Evolutionary conservation across 2,329 filamentous ascomycete genomes (phyloP).

Genomic region (Neocucurbitaria cava): DNA sequence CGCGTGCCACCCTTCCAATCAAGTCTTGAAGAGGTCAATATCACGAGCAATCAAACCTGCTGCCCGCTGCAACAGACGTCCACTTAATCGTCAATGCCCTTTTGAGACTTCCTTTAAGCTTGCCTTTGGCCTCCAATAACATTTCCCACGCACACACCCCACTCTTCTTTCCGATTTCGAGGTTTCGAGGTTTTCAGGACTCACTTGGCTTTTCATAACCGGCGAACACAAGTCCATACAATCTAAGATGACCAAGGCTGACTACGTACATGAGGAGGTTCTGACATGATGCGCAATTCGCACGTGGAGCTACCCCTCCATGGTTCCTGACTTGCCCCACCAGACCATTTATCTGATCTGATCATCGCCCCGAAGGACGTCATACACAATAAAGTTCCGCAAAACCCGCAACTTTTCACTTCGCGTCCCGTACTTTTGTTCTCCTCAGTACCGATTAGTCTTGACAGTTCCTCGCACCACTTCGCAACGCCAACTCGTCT

Average conservation of each 20-base stretch:
- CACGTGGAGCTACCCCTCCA: conserved; percentile 10
- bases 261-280: conserved; percentile 10
- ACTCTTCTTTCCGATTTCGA: not conserved
- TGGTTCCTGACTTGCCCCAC: conserved; percentile 28
- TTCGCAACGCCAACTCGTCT: not conserved
- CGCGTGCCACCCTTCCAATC: not conserved
- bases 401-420: conserved; percentile 7
- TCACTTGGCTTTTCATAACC: too few relatives aligned
- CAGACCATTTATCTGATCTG: not conserved
- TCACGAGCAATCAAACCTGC: not conserved
- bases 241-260: conserved; percentile 31
- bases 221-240: not conserved
- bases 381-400: conserved; percentile 13
- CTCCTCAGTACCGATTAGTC: not conserved
- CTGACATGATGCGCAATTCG: conserved; percentile 7
- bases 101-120: too few relatives aligned
- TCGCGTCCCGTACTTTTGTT: not conserved
- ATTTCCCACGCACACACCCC: not conserved
- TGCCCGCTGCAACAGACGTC: not conserved
- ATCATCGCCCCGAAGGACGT: conserved; percentile 8
- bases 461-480: not conserved
- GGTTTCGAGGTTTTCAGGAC: not conserved
- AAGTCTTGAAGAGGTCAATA: too few relatives aligned
- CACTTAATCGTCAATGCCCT: too few relatives aligned
- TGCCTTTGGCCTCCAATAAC: not conserved